Conservation (phyloP, 2,329 filamentous ascomycete genomes). For the Fusarium coffeatum region DNA sequence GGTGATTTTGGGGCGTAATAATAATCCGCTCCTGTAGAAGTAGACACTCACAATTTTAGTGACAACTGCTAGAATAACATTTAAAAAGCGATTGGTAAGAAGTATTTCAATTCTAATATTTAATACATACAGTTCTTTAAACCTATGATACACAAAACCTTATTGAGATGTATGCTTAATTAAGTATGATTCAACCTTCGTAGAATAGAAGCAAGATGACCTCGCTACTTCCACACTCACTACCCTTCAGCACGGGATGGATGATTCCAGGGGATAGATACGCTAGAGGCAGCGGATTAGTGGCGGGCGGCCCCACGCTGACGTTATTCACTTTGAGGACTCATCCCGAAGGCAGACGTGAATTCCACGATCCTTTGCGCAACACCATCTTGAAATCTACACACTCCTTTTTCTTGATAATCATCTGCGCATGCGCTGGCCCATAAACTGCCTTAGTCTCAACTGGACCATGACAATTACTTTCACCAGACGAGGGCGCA, state of each 20-base stretch:
- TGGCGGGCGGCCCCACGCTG: constrained; percentile 37
- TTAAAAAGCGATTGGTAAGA: not conserved
- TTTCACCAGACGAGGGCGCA: constrained; percentile 31
- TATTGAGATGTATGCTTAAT: not conserved
- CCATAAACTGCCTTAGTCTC: not conserved
- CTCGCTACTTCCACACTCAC: not conserved
- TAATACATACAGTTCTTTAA: not conserved
- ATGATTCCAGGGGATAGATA: not conserved
- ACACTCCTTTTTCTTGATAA: not conserved
- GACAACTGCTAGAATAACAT: not conserved
- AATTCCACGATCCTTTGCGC: constrained; percentile 3
- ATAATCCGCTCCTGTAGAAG: constrained; percentile 1
- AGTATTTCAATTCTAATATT: not conserved
- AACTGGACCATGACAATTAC: constrained; percentile 26
- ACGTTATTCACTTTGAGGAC: constrained; percentile 35
- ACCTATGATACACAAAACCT: not conserved
- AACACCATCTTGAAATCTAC: not conserved
- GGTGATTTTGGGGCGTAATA: not conserved
- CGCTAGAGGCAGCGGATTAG: constrained; percentile 28
- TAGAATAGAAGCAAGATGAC: not conserved
- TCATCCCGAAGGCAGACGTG: constrained; percentile 12
- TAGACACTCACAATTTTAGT: not conserved
- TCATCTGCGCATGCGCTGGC: not conserved
- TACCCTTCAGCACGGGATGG: not conserved
- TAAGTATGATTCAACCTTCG: not conserved